phyloP scores from a whole-genome alignment of 139 green algal species.

The Astrephomene gubernaculifera region DNA sequence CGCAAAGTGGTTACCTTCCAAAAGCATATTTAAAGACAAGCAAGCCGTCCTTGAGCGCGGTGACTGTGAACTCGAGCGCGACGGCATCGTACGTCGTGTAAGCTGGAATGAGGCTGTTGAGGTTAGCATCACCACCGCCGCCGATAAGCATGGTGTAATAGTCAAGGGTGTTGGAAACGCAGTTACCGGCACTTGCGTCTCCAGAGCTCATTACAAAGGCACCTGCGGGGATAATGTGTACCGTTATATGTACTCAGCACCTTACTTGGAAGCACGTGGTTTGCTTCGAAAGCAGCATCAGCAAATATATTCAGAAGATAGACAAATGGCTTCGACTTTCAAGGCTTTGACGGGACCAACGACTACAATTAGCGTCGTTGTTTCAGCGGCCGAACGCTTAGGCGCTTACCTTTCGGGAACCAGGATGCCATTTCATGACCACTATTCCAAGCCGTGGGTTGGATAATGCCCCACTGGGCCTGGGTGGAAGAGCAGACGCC shows the following conservation, averaged over 20 bases:
- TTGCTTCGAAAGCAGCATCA: not conserved
- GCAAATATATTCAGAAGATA: not conserved
- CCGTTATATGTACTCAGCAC: not conserved
- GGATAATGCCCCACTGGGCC: conserved; percentile 29
- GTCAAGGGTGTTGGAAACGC: conserved; percentile 15
- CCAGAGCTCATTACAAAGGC: conserved; percentile 33
- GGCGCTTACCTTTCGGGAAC: conserved; percentile 7
- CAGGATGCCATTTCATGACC: not conserved
- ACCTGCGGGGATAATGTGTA: too few relatives aligned
- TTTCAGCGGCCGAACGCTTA: too few relatives aligned
- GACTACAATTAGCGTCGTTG: too few relatives aligned
- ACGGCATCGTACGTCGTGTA: conserved; percentile 41
- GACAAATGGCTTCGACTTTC: not conserved
- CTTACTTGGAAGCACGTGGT: not conserved
- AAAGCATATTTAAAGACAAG: conserved; percentile 43
- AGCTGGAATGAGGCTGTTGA: conserved; percentile 30
- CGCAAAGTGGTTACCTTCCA: too few relatives aligned
- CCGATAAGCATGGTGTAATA: not conserved
- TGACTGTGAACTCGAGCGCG: conserved; percentile 40
- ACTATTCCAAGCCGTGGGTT: not conserved
- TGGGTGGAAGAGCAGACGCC: not conserved
- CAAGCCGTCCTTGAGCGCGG: conserved; percentile 6
- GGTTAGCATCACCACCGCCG: conserved; percentile 29
- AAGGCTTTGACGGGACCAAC: too few relatives aligned
- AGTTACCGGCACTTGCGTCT: not conserved